A percentile compares a stretch with the other conserved stretches of the same genome.
Conservation (phyloP, 2,329 filamentous ascomycete genomes). For the Biscogniauxia marginata region DNA sequence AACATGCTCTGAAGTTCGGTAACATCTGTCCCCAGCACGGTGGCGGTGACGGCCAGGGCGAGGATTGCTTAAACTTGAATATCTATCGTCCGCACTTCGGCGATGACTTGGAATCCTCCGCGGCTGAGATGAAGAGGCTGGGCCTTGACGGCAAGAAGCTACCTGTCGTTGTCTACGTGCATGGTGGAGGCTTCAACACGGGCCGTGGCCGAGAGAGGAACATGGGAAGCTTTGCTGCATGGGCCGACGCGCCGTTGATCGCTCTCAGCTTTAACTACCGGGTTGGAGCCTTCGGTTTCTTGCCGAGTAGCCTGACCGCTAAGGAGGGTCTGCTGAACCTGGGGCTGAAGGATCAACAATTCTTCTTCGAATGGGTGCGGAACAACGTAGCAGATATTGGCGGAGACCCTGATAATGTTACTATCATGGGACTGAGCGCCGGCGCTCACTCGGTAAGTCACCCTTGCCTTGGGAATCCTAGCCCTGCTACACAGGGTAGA, state of each 20-base stretch:
- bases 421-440: slow-evolving; percentile 60
- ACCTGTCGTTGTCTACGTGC: slow-evolving; percentile 59
- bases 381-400: slow-evolving; percentile 60
- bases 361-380: slow-evolving; percentile 59
- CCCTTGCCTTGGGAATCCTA: background rate
- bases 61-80: slow-evolving; percentile 55
- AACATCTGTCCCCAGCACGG: slow-evolving; percentile 34
- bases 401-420: slow-evolving; percentile 57
- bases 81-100: slow-evolving; percentile 43
- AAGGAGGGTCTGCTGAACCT: slow-evolving; percentile 60
- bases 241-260: slow-evolving; percentile 51
- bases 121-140: slow-evolving; percentile 23
- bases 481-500: too few relatives aligned
- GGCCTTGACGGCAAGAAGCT: slow-evolving; percentile 30
- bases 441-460: slow-evolving; percentile 57
- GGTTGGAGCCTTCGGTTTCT: slow-evolving; percentile 67
- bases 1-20: slow-evolving; percentile 34
- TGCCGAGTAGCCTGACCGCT: slow-evolving; percentile 54
- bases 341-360: slow-evolving; percentile 61
- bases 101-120: slow-evolving; percentile 21
- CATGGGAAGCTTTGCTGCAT: slow-evolving; percentile 60
- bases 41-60: slow-evolving; percentile 35
- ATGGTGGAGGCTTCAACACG: slow-evolving; percentile 63
- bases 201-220: slow-evolving; percentile 54
- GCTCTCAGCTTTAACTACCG: slow-evolving; percentile 63